Evolutionary conservation across 805 yeast genomes (phyloP), one percentile per base, ranked within the genome.

Genomic region (Metschnikowia reukaufii): DNA sequence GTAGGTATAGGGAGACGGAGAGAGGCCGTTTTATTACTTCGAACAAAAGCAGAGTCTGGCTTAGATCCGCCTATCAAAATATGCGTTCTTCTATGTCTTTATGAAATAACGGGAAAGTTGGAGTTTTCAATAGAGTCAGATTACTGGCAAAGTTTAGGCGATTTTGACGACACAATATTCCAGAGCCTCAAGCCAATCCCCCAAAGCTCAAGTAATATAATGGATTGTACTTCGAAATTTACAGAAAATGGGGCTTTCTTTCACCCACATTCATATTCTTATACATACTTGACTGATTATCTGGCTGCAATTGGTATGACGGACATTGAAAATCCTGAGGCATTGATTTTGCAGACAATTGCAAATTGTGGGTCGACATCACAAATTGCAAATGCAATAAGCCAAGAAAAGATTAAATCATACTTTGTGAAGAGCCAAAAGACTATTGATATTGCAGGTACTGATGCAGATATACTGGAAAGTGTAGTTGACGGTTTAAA

Each of bases 1-100:
- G 48, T 37, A 12, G 51, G 37, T 6, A 32, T 51, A 12, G 55
- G 55, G n/a, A 42, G 55, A 25, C 34, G 15, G 21, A 39, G 36
- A 16, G 32, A 40, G 16, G 55, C 53, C 5, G 42, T 46, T 4
- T 30, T 41, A 6, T 33, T 49, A 10, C 55, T 51, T 21, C 39
- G 42, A n/a, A 37, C 42, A 9, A 38, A 39, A 13, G 9, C 42
- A 4, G 48, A 51, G 32, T 39, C 36, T 16, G 41, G 37, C 13
- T 15, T 36, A 12, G 44, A 42, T 32, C 48, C 50, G 8, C 18
- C 20, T n/a, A 17, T 16, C 15, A 46, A 42, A 38, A 42, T 45
- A 3, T 16, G 32, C 15, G 20, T 46, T 35, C 41, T 51, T 23
- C 33, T 19, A 4, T 40, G 47, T 17, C 47, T 51, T 12, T 21